Conservation (phyloP, 1,284 basidiomycete genomes). For the Cryptococcus sp. region DNA sequence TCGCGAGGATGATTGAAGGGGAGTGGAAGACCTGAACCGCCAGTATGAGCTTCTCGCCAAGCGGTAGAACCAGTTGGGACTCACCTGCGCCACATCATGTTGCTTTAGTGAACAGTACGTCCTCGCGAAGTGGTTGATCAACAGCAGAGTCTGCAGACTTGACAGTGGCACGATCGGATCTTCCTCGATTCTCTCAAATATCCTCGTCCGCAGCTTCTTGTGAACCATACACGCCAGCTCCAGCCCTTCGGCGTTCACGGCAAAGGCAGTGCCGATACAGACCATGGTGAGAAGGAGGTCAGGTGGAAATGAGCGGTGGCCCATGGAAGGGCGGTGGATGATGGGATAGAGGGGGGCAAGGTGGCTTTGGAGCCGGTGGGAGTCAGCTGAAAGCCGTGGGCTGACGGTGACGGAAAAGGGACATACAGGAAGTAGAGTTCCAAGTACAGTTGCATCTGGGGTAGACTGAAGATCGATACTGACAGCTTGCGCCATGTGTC, state of each 20-base stretch:
- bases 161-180: conserved; percentile 18
- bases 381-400: not conserved
- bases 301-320: conserved; percentile 20
- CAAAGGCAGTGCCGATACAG: conserved; percentile 26
- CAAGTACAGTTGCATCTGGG: conserved; percentile 26
- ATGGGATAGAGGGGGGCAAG: conserved; percentile 30
- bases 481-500: conserved; percentile 2
- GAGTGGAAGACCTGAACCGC: conserved; percentile 26
- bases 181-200: conserved; percentile 29
- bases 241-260: conserved; percentile 19
- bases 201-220: conserved; percentile 20
- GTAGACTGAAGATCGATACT: conserved; percentile 9
- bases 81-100: conserved; percentile 25
- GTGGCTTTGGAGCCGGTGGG: conserved; percentile 11
- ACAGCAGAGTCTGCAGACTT: conserved; percentile 22
- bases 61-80: not conserved
- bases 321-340: conserved; percentile 25
- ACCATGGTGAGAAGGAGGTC: conserved; percentile 28
- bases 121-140: conserved; percentile 29
- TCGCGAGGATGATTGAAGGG: conserved; percentile 21
- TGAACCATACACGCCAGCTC: conserved; percentile 17
- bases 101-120: conserved; percentile 26
- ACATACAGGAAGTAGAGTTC: conserved; percentile 32
- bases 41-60: not conserved
- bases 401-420: not conserved